phyloP scores from a whole-genome alignment of 2,329 filamentous ascomycete species.

The Apiospora pterosperma region DNA sequence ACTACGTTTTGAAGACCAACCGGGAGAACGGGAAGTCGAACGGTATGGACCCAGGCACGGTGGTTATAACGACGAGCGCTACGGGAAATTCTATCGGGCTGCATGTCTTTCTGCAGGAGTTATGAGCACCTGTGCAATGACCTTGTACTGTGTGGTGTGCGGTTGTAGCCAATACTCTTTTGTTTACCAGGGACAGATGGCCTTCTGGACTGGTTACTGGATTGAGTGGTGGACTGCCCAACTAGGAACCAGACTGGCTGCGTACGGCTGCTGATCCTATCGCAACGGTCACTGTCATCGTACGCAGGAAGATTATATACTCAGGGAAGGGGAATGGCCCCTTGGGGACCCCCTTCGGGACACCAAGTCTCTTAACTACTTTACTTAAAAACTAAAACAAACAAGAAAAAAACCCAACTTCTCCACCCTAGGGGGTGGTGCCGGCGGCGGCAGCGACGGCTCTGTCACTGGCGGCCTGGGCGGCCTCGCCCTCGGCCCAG shows the following conservation, averaged over 20 bases:
- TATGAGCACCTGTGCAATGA: neutral
- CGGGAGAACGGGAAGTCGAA: neutral
- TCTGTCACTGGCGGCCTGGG: too few relatives aligned
- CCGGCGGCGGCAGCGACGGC: too few relatives aligned
- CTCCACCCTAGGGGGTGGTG: too few relatives aligned
- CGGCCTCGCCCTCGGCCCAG: too few relatives aligned
- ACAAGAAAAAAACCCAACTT: too few relatives aligned
- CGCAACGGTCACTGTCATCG: neutral
- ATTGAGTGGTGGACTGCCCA: neutral
- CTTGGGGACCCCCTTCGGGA: too few relatives aligned
- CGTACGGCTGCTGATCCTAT: neutral
- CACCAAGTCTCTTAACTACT: too few relatives aligned
- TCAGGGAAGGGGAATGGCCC: too few relatives aligned
- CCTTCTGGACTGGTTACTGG: neutral
- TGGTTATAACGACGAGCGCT: neutral
- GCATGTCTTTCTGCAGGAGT: neutral
- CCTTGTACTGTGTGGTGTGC: neutral
- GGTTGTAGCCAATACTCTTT: neutral
- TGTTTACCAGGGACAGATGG: neutral
- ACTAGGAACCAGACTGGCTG: neutral
- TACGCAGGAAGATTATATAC: neutral
- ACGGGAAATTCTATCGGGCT: neutral
- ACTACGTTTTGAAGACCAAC: neutral
- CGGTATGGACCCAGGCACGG: neutral
- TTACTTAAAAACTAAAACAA: too few relatives aligned